Evolutionary conservation across 1,284 basidiomycete genomes (phyloP), one percentile per base, ranked within the genome.

Genomic region (Moesziomyces sp.): DNA sequence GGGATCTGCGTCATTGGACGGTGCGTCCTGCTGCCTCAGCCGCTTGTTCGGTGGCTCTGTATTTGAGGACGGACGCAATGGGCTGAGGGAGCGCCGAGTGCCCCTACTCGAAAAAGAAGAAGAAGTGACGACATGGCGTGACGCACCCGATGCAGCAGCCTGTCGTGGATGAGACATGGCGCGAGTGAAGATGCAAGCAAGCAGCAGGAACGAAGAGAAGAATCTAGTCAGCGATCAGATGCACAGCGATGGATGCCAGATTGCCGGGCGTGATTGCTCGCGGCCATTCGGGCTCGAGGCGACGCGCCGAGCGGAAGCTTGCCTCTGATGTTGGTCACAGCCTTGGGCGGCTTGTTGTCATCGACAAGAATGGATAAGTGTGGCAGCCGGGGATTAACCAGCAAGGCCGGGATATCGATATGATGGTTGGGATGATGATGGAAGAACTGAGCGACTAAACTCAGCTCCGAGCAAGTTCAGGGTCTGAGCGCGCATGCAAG

Each of bases 131-230:
- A 9, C 48, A 52, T 48, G 47, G 30, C 49, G 42, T 3, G 66
- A 47, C 16, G 45, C n/a, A 18, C 40, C 48, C n/a, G 48, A 52
- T 40, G 40, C 23, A 5, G 56, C 52, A 13, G 47, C 42, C 56
- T 69, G 66, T 50, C 45, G 48, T 34, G 26, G 45, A 38, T 47
- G 13, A 16, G 66, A 58, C 66, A 69, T 69, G 51, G 38, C 38
- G 16, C 18, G 16, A 40, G 38, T 1, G 5, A 7, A 18, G 38
- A 40, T 16, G 38, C 38, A 16, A 40, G 16, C 35, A 6, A 35
- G 38, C 38, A 18, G 30, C 30, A 34, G 30, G 10, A 34, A 34
- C 3, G 38, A 40, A 4, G 5, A 40, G 18, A 6, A 16, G 14
- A 8, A 40, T 2, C 38, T 7, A 40, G 38, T 40, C 38, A 40